Conservation (phyloP, 1,139 yeast species). For the Geotrichum aggregatum region DNA sequence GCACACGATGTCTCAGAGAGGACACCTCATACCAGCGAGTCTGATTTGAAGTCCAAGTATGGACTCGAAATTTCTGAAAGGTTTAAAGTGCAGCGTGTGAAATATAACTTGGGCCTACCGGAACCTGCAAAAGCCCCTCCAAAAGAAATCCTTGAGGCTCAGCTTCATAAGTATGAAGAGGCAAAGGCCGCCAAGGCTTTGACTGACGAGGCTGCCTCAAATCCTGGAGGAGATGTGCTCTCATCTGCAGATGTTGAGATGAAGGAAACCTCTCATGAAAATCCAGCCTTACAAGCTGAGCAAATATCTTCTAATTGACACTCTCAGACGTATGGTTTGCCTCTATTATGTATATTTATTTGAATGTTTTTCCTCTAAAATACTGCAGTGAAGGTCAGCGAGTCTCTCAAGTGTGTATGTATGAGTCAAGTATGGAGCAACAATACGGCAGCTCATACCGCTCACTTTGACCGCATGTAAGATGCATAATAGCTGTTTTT, state of each 20-base stretch:
- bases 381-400: no score
- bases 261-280: not conserved
- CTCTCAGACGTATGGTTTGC: no score
- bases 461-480: no score
- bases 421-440: no score
- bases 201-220: not conserved
- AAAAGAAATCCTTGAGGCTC: constrained; percentile 7
- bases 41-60: constrained; percentile 10
- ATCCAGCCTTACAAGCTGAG: no score
- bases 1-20: not conserved
- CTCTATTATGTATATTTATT: no score
- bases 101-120: constrained; percentile 10
- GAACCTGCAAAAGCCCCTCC: constrained; percentile 10
- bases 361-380: no score
- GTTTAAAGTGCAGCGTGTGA: not conserved
- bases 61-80: constrained; percentile 4
- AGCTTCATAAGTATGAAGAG: constrained; percentile 2
- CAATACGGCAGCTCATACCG: no score
- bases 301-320: no score
- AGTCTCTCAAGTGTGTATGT: no score
- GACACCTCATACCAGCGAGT: constrained; percentile 1
- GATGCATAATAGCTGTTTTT: no score
- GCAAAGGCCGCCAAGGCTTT: constrained; percentile 2
- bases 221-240: not conserved
- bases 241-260: not conserved